Percentiles rank a stretch among this genome's conserved stretches.
These are phyloP conservation scores for Hypomontagnella monticulosa DNA, from an alignment of 495 filamentous ascomycete species.

Conservation along the genomic window DNA sequence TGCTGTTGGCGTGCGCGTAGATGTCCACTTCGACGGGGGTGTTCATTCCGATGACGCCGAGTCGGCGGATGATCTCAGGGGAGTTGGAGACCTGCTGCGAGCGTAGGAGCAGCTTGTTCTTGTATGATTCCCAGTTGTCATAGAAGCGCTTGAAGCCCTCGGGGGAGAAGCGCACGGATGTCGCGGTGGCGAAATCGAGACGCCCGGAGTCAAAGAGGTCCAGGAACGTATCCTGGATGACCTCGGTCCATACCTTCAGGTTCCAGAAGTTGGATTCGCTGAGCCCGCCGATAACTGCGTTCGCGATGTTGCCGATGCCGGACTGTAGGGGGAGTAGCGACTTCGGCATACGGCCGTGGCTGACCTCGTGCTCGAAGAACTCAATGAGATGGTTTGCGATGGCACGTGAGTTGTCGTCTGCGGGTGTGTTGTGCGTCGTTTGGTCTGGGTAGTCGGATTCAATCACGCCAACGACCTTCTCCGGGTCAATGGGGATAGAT, in stretches of 20 bases:
- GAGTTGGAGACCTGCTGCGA: constrained; percentile 90
- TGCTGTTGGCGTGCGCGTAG: constrained; percentile 93
- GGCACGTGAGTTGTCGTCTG: constrained; percentile 73
- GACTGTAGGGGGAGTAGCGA: constrained; percentile 87
- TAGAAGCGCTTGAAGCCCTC: constrained; percentile 95
- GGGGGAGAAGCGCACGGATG: constrained; percentile 90
- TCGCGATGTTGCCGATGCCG: constrained; percentile 94
- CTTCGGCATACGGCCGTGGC: constrained; percentile 76
- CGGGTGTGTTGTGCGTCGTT: constrained; percentile 78
- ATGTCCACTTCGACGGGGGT: constrained; percentile 94
- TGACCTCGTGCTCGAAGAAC: constrained; percentile 84
- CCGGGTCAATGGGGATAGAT: constrained; percentile 88
- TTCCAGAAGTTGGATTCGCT: constrained; percentile 85
- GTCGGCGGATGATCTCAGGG: constrained; percentile 90
- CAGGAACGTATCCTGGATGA: constrained; percentile 92
- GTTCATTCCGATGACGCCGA: constrained; percentile 95
- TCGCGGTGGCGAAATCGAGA: constrained; percentile 91
- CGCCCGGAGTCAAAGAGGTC: constrained; percentile 92
- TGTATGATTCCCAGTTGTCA: constrained; percentile 81
- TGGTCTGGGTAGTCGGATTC: constrained; percentile 87
- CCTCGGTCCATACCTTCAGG: constrained; percentile 93
- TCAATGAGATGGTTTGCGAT: constrained; percentile 87
- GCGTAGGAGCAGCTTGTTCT: constrained; percentile 84
- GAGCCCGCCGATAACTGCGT: constrained; percentile 88
- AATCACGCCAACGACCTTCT: constrained; percentile 86